Conservation (phyloP, 805 yeast species). For the Brettanomyces sp. region DNA sequence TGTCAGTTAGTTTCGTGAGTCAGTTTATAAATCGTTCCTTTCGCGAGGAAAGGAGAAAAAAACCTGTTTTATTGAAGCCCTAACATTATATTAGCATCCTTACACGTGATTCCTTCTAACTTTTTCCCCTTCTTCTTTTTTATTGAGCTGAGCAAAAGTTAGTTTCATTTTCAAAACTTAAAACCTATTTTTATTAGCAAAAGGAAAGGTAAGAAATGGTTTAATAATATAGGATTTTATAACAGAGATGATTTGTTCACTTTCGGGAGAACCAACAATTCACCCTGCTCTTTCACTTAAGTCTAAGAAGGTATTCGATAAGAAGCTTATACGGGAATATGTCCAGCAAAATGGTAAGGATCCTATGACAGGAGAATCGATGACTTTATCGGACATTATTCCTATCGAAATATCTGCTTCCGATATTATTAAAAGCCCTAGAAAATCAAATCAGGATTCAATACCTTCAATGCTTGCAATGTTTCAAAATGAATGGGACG, state of each 20-base stretch:
- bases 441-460: conserved; percentile 39
- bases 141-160: too few relatives aligned
- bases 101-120: too few relatives aligned
- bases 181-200: too few relatives aligned
- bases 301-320: conserved; percentile 66
- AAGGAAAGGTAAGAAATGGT: too few relatives aligned
- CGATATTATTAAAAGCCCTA: conserved; percentile 12
- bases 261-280: conserved; percentile 64
- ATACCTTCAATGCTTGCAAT: conserved; percentile 71
- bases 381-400: conserved; percentile 51
- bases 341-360: conserved; percentile 59
- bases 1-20: too few relatives aligned
- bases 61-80: too few relatives aligned
- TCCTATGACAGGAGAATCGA: conserved; percentile 62
- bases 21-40: too few relatives aligned
- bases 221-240: background rate
- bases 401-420: conserved; percentile 13
- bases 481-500: conserved; percentile 86
- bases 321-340: conserved; percentile 47
- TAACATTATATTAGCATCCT: too few relatives aligned
- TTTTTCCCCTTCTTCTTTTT: too few relatives aligned
- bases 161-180: too few relatives aligned
- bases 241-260: conserved; percentile 16
- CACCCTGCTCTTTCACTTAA: conserved; percentile 70
- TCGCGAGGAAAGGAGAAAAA: too few relatives aligned